phyloP scores from a whole-genome alignment of 2,329 filamentous ascomycete genomes.

The Cyphellophora attinorum region DNA sequence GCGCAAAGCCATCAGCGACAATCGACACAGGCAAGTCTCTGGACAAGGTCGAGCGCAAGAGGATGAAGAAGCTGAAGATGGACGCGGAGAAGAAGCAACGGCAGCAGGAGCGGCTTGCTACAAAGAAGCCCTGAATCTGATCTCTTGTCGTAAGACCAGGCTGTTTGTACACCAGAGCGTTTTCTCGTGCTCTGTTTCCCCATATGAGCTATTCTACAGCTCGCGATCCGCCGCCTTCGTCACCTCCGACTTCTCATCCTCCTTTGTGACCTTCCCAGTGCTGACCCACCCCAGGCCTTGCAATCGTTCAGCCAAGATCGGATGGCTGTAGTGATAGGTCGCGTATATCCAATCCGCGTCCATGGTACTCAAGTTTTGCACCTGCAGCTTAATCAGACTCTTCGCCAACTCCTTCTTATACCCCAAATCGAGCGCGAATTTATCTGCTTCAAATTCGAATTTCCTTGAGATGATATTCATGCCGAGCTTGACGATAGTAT shows the following conservation, averaged over 20 bases:
- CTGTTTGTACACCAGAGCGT: background rate
- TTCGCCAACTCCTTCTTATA: constrained; percentile 74
- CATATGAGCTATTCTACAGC: constrained; percentile 41
- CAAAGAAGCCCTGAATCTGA: constrained; percentile 5
- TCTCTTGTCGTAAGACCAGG: background rate
- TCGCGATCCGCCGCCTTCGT: constrained; percentile 68
- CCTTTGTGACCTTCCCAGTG: constrained; percentile 35
- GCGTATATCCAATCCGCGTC: constrained; percentile 98
- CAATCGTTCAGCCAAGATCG: constrained; percentile 86
- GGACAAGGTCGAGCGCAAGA: constrained; percentile 46
- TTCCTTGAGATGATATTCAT: constrained; percentile 93
- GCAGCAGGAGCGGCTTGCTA: constrained; percentile 20
- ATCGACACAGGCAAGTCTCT: no score
- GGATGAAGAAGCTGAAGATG: constrained; percentile 45
- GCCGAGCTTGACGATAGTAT: constrained; percentile 84
- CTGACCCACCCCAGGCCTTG: constrained; percentile 84
- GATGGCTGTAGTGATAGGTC: constrained; percentile 97
- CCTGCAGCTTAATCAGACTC: constrained; percentile 92
- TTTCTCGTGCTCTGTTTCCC: background rate
- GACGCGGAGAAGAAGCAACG: constrained; percentile 34
- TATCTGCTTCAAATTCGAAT: constrained; percentile 92
- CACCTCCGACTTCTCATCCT: constrained; percentile 47
- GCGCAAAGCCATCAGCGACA: no score
- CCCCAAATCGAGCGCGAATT: constrained; percentile 75
- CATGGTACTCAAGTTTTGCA: constrained; percentile 97